Evolutionary conservation across 495 filamentous ascomycete species (phyloP), one percentile per base, ranked within the genome.

Genomic region (Aspergillus leporis): DNA sequence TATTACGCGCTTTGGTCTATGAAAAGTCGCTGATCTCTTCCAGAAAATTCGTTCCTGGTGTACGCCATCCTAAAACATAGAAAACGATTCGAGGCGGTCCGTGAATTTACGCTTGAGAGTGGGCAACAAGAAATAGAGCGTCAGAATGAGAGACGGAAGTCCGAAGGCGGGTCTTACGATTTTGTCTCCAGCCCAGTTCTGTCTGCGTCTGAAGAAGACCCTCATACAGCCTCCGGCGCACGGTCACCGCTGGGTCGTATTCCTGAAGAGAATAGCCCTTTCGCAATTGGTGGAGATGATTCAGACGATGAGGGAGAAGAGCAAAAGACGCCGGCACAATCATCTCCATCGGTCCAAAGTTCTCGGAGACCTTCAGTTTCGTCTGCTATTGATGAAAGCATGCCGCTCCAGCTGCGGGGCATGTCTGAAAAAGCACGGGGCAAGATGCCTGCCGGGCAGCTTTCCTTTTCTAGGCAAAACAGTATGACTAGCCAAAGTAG

Each of bases 401-500:
- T 96, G 12, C 91, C 93, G n/a, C 77, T 87, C 34, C 93, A 97
- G 65, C 69, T 95, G n/a, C 85, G 91, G 49, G 93, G 92, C 49
- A 99, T 98, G 92, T 96, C 93, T 10, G 94, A 99, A 71, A 99
- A 98, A 68, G 95, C 94, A 25, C 79, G 94, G 50, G 94, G 94
- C 8, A 99, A 99, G 70, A 91, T 94, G 85, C 95, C 95, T n/a
- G 92, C 90, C 10, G 89, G 90, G 3, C 82, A 90, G 40, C 81
- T 83, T 10, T 83, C 83, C 16, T 97, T 98, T 69, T 97, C 93
- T 3, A 81, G 95, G 8, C 94, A 97, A 67, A 94, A 93, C 66
- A 96, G 91, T 71, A 92, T 87, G 49, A 90, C 91, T 10, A 96
- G 91, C 63, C 81, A 97, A 36, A 82, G 76, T 53, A 88, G 87